Base-by-base conservation (phyloP, 257 asterid genomes). In the Striga asiatica region DNA sequence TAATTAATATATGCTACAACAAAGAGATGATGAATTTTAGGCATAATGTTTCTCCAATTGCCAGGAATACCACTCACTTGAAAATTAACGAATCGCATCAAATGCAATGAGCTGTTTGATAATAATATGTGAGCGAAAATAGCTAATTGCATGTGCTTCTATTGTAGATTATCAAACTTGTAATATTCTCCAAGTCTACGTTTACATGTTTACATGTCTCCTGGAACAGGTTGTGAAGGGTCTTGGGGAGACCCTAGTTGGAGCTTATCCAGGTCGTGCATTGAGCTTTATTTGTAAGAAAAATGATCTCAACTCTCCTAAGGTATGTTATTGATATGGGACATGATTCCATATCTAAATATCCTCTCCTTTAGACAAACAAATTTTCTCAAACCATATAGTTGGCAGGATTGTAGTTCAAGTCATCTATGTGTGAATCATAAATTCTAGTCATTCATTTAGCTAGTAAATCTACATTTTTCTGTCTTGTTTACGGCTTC, bases 251-350 rank as follows among this genome's bases (percentile, higher is more conserved):
- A 88, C 99, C 11, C 82, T 92, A 56, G 99, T 92, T 51, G 99
- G 99, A 72, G 99, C 97, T 60, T 92, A 92, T 69, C 99, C 99
- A 18, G 99, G 99, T 18, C 99, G 99, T 68, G 95, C 98, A 47
- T 76, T 88, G 79, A 92, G 99, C 80, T 92, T 84, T 69, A 57
- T 76, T 72, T 84, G 91, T 95, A 88, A 84, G 81, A 92, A 88
- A 71, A 81, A 58, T 49, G 76, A 81, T 70, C 94, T 92, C 69
- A 61, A 65, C 66, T 82, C 93, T 61, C 94, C 97, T 31, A 72
- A 71, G 82, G 98, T 84, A 67, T 62, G 62, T 65, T 50, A 29
- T 18, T 60, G 34, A 48, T 31, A 64, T 17, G 13, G 29, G 60
- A 24, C 58, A 55, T 42, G 48, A 48, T 66, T 43, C 38, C 24